Conservation (phyloP, 441 rosid genomes). For the Gossypium davidsonii region DNA sequence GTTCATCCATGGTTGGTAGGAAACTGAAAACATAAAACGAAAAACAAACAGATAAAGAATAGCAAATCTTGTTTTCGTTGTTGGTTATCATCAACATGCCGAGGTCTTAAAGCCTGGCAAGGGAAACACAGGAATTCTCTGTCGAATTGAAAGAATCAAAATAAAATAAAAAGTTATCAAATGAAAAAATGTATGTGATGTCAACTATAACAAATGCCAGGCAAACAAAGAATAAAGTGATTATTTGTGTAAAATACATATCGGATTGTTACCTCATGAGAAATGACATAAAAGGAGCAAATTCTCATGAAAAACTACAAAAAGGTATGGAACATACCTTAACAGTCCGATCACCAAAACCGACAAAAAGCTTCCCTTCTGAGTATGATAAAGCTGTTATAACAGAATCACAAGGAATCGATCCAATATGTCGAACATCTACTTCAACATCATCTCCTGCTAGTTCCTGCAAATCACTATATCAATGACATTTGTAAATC, state of each 20-base stretch:
- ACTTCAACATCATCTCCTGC: constrained; percentile 56
- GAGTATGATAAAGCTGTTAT: constrained; percentile 56
- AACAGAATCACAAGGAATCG: constrained; percentile 54
- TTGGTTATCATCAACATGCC: neutral
- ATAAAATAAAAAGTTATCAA: neutral
- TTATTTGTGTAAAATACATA: constrained; percentile 3
- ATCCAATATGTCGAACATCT: constrained; percentile 50
- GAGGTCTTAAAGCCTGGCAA: neutral
- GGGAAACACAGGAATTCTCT: neutral
- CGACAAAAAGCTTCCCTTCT: constrained; percentile 81
- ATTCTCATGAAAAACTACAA: neutral
- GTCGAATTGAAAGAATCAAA: neutral
- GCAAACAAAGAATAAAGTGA: neutral
- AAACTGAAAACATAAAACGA: neutral
- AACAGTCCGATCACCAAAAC: constrained; percentile 53
- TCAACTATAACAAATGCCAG: neutral
- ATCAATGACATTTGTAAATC: neutral
- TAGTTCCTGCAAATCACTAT: constrained; percentile 47
- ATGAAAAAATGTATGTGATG: neutral
- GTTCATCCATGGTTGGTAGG: neutral
- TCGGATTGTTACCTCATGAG: neutral
- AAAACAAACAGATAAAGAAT: neutral
- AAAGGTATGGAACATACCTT: constrained; percentile 37
- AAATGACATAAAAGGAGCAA: neutral
- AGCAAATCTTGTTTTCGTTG: neutral